Evolutionary conservation across 1,139 yeast genomes (phyloP).

Genomic region (Komagataea norvegica): DNA sequence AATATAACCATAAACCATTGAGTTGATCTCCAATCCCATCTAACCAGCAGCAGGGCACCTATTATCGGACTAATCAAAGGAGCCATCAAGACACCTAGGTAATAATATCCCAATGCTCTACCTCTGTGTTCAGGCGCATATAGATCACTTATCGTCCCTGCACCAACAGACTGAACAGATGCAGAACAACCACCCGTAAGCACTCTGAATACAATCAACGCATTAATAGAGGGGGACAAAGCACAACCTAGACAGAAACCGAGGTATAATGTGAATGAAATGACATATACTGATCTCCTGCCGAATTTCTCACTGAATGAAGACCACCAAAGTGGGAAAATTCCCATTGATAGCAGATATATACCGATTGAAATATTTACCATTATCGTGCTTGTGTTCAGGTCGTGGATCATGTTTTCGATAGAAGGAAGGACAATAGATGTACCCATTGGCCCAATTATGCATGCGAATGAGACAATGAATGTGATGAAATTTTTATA

Average conservation of each 20-base stretch:
- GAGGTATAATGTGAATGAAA: slow-evolving; percentile 58
- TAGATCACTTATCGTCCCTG: slow-evolving; percentile 80
- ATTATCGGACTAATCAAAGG: slow-evolving; percentile 78
- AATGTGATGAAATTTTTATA: slow-evolving; percentile 54
- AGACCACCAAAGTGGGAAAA: slow-evolving; percentile 90
- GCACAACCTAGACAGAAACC: slow-evolving; percentile 74
- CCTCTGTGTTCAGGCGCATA: slow-evolving; percentile 69
- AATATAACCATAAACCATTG: slow-evolving; percentile 79
- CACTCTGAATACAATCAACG: slow-evolving; percentile 64
- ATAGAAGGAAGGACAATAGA: slow-evolving; percentile 80
- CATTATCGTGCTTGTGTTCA: slow-evolving; percentile 52
- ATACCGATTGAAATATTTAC: slow-evolving; percentile 81
- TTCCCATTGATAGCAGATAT: slow-evolving; percentile 66
- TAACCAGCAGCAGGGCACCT: slow-evolving; percentile 69
- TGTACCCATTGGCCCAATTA: slow-evolving; percentile 91
- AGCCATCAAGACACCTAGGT: slow-evolving; percentile 77
- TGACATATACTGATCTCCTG: slow-evolving; percentile 64
- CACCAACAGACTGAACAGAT: slow-evolving; percentile 85
- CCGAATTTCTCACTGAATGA: slow-evolving; percentile 73
- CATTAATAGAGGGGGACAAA: slow-evolving; percentile 53
- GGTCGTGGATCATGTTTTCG: slow-evolving; percentile 48
- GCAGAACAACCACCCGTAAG: slow-evolving; percentile 80
- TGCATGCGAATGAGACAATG: slow-evolving; percentile 67
- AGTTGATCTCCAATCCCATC: slow-evolving; percentile 87
- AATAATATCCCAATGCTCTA: slow-evolving; percentile 73